phyloP scores from a whole-genome alignment of 305 asterid species.

The Withania somnifera region DNA sequence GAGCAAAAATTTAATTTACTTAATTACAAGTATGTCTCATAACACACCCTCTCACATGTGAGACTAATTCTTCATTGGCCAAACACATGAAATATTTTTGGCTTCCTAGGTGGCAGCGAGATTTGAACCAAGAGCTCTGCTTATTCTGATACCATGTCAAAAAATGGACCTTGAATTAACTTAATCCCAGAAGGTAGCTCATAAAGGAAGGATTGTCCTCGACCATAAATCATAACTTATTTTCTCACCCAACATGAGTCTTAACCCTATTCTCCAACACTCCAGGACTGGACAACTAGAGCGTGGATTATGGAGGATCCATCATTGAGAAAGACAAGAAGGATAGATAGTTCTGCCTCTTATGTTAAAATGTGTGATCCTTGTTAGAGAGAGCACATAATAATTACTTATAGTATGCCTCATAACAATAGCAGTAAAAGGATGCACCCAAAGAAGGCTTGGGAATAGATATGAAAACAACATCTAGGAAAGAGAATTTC shows the following conservation, averaged over 20 bases:
- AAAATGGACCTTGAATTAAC: not conserved
- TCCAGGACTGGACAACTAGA: not conserved
- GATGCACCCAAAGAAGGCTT: not conserved
- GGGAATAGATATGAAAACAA: not conserved
- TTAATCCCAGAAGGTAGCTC: not conserved
- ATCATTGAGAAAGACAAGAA: not conserved
- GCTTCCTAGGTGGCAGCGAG: not conserved
- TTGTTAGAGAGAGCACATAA: not conserved
- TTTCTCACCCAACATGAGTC: not conserved
- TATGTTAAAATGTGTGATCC: not conserved
- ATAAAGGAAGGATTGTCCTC: not conserved
- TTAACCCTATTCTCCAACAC: not conserved
- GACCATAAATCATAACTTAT: not conserved
- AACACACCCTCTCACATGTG: not conserved
- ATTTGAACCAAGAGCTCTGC: not conserved
- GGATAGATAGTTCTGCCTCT: not conserved
- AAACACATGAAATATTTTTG: not conserved
- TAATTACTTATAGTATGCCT: not conserved
- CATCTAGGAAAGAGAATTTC: not conserved
- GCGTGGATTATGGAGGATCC: not conserved
- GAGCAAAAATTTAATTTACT: not conserved
- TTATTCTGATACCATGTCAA: not conserved
- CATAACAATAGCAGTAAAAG: not conserved
- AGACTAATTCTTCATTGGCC: not conserved
- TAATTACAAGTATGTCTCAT: not conserved